Conservation (phyloP, 2,329 filamentous ascomycete species). For the Aspergillus thermomutatus region DNA sequence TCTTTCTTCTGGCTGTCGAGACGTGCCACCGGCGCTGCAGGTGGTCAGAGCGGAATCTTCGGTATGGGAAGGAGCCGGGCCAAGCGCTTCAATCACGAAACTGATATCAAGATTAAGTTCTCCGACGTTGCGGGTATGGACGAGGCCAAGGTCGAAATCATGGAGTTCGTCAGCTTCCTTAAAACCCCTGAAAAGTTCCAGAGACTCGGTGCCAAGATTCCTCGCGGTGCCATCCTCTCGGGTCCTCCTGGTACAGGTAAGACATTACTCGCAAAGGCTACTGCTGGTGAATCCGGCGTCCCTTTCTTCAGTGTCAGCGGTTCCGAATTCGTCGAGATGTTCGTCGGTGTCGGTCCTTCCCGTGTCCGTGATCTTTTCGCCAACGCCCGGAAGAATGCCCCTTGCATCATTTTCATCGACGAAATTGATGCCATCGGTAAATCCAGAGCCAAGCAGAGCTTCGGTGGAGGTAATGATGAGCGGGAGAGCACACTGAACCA, state of each 20-base stretch:
- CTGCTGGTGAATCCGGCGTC: conserved; percentile 91
- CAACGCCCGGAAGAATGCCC: conserved; percentile 90
- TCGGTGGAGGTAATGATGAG: conserved; percentile 92
- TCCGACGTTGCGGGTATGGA: conserved; percentile 96
- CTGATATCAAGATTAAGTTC: conserved; percentile 95
- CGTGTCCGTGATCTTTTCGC: conserved; percentile 92
- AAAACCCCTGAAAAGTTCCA: conserved; percentile 92
- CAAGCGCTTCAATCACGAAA: conserved; percentile 97
- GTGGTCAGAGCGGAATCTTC: conserved; percentile 74
- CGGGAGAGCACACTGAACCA: conserved; percentile 96
- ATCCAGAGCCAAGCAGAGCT: conserved; percentile 76
- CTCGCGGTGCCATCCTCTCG: conserved; percentile 90
- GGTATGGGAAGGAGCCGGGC: conserved; percentile 94
- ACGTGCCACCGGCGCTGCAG: conserved; percentile 66
- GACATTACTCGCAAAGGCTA: conserved; percentile 93
- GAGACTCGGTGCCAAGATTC: conserved; percentile 94
- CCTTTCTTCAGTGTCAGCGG: conserved; percentile 98
- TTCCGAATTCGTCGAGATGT: conserved; percentile 99
- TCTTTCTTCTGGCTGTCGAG: conserved; percentile 76
- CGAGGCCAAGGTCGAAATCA: conserved; percentile 96
- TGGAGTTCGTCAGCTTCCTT: conserved; percentile 98
- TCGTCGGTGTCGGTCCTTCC: conserved; percentile 95
- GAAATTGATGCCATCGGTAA: conserved; percentile 98
- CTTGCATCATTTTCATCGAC: conserved; percentile 99
- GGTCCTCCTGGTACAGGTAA: conserved; percentile 99